Conservation (phyloP, 306 rosid genomes). For the Cucumis cinereus region DNA sequence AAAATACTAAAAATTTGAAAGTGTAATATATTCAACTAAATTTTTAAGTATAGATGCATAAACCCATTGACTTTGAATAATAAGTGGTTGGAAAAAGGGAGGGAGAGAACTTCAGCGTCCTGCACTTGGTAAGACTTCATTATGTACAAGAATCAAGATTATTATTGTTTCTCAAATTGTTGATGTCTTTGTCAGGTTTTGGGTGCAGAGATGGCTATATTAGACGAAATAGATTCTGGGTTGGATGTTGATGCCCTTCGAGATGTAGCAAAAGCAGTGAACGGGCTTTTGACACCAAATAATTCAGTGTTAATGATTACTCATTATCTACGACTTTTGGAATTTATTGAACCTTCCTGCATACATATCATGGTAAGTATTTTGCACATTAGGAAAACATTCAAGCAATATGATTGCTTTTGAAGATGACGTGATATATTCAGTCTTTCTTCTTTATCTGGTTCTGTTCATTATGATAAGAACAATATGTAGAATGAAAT, state of each 20-base stretch:
- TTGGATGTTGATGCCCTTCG: constrained; percentile 92
- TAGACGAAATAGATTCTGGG: constrained; percentile 97
- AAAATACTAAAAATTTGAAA: too few species aligned
- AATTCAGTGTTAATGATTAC: constrained; percentile 82
- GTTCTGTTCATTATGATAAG: not conserved
- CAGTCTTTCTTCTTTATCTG: not conserved
- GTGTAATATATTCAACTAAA: too few species aligned
- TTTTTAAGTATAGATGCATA: too few species aligned
- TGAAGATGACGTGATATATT: not conserved
- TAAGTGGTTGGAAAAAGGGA: not conserved
- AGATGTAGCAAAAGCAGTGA: constrained; percentile 87
- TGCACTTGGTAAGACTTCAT: not conserved
- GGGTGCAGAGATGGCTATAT: constrained; percentile 88
- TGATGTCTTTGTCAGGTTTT: constrained; percentile 38
- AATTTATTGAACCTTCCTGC: constrained; percentile 56
- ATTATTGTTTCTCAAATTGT: not conserved
- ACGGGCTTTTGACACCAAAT: constrained; percentile 44
- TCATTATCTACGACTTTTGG: constrained; percentile 72
- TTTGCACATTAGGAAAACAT: constrained; percentile 9
- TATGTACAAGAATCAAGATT: not conserved
- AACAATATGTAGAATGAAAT: not conserved
- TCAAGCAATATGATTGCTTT: not conserved
- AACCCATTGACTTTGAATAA: too few species aligned
- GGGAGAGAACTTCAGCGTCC: not conserved
- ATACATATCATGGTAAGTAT: constrained; percentile 79